Conservation (phyloP, 371 early-diverging fungal species). For the Encephalitozoon romaleae region DNA sequence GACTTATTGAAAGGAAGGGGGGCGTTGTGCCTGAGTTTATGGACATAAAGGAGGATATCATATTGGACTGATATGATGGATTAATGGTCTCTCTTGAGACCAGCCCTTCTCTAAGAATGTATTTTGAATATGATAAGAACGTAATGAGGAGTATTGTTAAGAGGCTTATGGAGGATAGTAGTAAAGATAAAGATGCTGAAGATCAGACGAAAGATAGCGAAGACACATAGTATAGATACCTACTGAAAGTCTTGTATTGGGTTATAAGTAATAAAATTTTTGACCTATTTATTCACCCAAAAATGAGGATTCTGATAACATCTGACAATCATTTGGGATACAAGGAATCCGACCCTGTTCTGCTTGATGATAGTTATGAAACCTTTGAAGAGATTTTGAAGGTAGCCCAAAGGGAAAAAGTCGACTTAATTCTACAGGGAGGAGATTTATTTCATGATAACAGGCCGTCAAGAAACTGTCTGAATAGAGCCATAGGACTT, state of each 20-base stretch:
- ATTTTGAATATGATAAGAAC: neutral
- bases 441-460: constrained; percentile 97
- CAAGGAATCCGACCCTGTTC: constrained; percentile 78
- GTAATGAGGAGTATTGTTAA: neutral
- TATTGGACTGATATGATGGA: neutral
- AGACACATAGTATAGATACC: neutral
- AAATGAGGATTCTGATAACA: constrained; percentile 54
- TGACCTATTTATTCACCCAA: neutral
- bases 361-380: constrained; percentile 76
- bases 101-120: neutral
- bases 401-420: constrained; percentile 66
- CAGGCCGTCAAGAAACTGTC: constrained; percentile 73
- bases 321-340: constrained; percentile 95
- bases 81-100: neutral
- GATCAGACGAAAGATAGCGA: neutral
- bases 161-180: neutral
- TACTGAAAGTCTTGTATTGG: no score
- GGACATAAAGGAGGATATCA: neutral
- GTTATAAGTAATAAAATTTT: neutral
- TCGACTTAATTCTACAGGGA: constrained; percentile 83
- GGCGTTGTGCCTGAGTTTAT: neutral
- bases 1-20: neutral
- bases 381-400: constrained; percentile 84
- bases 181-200: neutral
- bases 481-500: constrained; percentile 69